These are phyloP conservation scores for Solanum ossicruentum DNA, from an alignment of 257 asterid genomes.

Conservation along the genomic window DNA sequence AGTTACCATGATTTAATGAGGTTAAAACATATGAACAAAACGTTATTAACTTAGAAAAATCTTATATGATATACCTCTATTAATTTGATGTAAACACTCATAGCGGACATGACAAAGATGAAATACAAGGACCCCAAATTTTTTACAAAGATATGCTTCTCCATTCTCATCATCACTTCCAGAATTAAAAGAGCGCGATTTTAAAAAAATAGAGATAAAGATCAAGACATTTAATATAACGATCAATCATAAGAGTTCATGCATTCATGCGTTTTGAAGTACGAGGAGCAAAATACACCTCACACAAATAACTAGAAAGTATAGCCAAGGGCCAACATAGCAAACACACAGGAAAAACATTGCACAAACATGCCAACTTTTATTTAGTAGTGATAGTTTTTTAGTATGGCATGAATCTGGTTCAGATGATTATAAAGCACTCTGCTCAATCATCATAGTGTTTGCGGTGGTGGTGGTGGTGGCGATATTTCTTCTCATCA, in stretches of 20 bases:
- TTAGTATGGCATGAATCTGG: neutral
- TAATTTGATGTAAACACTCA: neutral
- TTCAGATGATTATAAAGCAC: neutral
- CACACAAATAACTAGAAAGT: neutral
- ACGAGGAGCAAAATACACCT: neutral
- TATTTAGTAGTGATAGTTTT: slow-evolving; percentile 3
- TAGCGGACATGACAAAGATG: neutral
- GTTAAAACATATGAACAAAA: no score
- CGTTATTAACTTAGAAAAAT: no score
- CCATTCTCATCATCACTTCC: neutral
- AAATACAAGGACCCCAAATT: neutral
- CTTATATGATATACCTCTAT: neutral
- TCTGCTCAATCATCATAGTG: slow-evolving; percentile 28
- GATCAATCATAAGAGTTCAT: neutral
- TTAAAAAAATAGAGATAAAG: neutral
- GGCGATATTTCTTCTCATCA: slow-evolving; percentile 10
- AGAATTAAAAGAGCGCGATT: neutral
- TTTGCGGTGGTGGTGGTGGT: slow-evolving; percentile 15
- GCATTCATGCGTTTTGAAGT: neutral
- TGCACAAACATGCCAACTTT: neutral
- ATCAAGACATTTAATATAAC: neutral
- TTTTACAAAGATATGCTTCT: no score
- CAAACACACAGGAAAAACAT: neutral
- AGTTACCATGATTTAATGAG: no score
- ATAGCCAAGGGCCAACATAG: neutral